phyloP scores from a whole-genome alignment of 495 filamentous ascomycete species.

The Lophiostoma macrostomum region DNA sequence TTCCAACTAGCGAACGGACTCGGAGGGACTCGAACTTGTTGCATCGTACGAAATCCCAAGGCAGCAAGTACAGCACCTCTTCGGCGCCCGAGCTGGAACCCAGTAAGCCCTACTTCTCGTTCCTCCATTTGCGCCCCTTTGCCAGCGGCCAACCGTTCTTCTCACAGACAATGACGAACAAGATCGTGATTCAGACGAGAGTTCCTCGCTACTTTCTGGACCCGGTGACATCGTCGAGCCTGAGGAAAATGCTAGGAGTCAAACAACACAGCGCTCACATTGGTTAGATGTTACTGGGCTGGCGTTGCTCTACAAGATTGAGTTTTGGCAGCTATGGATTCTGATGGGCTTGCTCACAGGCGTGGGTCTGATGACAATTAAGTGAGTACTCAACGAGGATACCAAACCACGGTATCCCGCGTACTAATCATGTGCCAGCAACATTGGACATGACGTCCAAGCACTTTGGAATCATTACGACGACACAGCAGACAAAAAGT shows the following conservation, averaged over 20 bases:
- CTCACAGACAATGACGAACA: slow-evolving; percentile 28
- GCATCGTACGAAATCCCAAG: slow-evolving; percentile 59
- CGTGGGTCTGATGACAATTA: slow-evolving; percentile 97
- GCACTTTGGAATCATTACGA: slow-evolving; percentile 83
- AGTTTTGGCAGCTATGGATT: slow-evolving; percentile 88
- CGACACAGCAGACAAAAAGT: slow-evolving; percentile 63
- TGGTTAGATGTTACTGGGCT: slow-evolving; percentile 88
- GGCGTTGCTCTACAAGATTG: slow-evolving; percentile 66
- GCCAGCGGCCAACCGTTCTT: slow-evolving; percentile 28
- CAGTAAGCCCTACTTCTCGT: slow-evolving; percentile 27
- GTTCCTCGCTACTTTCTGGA: slow-evolving; percentile 74
- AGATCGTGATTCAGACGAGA: slow-evolving; percentile 61
- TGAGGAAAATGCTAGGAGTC: slow-evolving; percentile 46
- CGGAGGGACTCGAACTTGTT: slow-evolving; percentile 56
- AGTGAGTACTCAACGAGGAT: slow-evolving; percentile 59
- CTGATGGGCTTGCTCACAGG: slow-evolving; percentile 87
- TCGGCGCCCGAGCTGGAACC: slow-evolving; percentile 17
- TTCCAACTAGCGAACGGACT: slow-evolving; percentile 52
- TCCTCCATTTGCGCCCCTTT: slow-evolving; percentile 7
- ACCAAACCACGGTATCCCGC: neutral
- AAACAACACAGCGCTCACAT: slow-evolving; percentile 60
- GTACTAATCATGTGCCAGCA: slow-evolving; percentile 52
- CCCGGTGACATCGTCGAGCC: slow-evolving; percentile 42
- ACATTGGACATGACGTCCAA: slow-evolving; percentile 88
- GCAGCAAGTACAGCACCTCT: slow-evolving; percentile 34